Evolutionary conservation across 495 filamentous ascomycete species (phyloP), one percentile per base, ranked within the genome.

Genomic region (Hypomontagnella submonticulosa): DNA sequence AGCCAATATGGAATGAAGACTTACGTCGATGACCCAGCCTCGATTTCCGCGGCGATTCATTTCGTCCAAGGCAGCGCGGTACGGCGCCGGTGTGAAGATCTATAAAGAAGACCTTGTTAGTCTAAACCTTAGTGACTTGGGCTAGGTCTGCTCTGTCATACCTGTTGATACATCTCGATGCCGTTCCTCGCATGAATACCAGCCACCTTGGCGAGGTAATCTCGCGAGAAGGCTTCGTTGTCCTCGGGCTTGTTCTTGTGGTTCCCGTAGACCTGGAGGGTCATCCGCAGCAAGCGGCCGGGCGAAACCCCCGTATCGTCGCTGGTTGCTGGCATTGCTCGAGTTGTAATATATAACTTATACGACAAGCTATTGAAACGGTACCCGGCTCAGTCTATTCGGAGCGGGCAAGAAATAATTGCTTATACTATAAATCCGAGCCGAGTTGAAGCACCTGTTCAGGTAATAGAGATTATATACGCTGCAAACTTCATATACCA

Each of bases 101-200:
- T 50, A 18, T 18, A 49, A 41, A 23, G 12, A 8, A 27, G 46
- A 11, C n/a, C n/a, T 23, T 36, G 16, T 51, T 20, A 59, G n/a
- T 36, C 9, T 4, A 42, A 3, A 11, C 7, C 2, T n/a, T n/a
- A 13, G 11, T 34, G 1, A 6, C 13, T 15, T 15, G 12, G 0
- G 19, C 1, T 4, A 1, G n/a, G 12, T 20, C 19, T 11, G 32
- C 16, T 38, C 19, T 12, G n/a, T 11, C 19, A 50, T 50, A 59
- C 61, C 53, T 58, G 47, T 32, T 53, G 40, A 15, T 64, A 58
- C 33, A 40, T 19, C 40, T 64, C 61, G 23, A 53, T 58, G 7
- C 47, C 48, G 16, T 42, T 58, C 15, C 48, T 47, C 4, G 61
- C 47, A 6, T 58, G 20, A 7, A 54, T 58, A 0, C 4, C 12